phyloP scores from a whole-genome alignment of 306 rosid genomes.

The Gleditsia sinensis region DNA sequence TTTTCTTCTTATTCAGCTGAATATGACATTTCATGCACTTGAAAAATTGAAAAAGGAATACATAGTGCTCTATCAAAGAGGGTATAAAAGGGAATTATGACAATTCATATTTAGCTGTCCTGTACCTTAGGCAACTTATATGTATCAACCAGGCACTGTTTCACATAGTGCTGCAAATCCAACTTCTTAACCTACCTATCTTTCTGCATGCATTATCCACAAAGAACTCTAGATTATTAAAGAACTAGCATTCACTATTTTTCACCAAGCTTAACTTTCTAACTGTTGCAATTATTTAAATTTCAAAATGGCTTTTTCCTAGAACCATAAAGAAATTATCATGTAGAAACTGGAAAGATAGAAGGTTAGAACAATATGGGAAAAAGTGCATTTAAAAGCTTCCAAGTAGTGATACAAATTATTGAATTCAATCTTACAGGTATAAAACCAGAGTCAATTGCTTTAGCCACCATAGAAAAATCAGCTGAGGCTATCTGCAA shows the following conservation, averaged over 20 bases:
- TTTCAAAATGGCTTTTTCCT: neutral
- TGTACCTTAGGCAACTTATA: too few relatives aligned
- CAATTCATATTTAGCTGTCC: too few relatives aligned
- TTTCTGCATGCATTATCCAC: too few relatives aligned
- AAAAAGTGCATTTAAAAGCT: constrained; percentile 14
- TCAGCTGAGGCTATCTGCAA: constrained; percentile 75
- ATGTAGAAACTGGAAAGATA: neutral
- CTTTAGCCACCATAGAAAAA: constrained; percentile 63
- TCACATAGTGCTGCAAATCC: too few relatives aligned
- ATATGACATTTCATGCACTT: neutral
- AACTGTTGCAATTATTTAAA: neutral
- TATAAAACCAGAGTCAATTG: constrained; percentile 73
- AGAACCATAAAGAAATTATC: neutral
- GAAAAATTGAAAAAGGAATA: constrained; percentile 6
- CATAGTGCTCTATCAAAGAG: too few relatives aligned
- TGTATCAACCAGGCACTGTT: too few relatives aligned
- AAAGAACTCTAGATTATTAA: too few relatives aligned
- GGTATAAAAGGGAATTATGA: too few relatives aligned
- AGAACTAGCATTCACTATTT: too few relatives aligned
- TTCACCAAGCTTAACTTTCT: too few relatives aligned
- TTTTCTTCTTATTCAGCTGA: constrained; percentile 11
- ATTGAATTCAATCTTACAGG: constrained; percentile 65
- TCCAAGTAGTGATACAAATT: constrained; percentile 27
- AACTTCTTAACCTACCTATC: too few relatives aligned
- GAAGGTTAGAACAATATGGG: neutral